A percentile compares a stretch with the other conserved stretches of the same genome.
phyloP scores from a whole-genome alignment of 2,329 filamentous ascomycete species.

The Stagonosporopsis cucurbitacearum region DNA sequence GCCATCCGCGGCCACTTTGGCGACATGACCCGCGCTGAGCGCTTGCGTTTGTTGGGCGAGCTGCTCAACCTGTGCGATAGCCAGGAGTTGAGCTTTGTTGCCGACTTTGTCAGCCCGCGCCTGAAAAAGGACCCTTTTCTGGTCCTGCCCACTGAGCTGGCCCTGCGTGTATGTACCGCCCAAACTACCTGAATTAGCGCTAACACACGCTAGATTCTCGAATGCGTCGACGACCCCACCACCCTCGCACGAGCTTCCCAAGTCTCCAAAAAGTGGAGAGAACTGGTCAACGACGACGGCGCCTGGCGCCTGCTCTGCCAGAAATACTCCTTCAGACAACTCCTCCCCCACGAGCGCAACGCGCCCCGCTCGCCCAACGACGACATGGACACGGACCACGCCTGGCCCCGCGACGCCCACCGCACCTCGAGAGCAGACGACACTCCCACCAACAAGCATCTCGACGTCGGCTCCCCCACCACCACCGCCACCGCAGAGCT shows the following conservation, averaged over 20 bases:
- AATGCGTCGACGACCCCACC: conserved; percentile 96
- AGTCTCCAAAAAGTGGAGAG: conserved; percentile 93
- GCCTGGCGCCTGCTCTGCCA: conserved; percentile 98
- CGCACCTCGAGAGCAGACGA: conserved; percentile 40
- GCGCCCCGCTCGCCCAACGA: conserved; percentile 36
- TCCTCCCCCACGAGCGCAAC: conserved; percentile 55
- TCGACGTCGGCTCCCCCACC: conserved; percentile 48
- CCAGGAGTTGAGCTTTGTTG: conserved; percentile 92
- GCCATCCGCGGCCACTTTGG: conserved; percentile 82
- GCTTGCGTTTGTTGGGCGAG: conserved; percentile 83
- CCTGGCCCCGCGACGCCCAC: conserved; percentile 36
- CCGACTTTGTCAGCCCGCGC: conserved; percentile 91
- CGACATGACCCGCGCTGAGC: conserved; percentile 75
- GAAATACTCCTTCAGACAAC: conserved; percentile 83
- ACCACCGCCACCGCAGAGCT: conserved; percentile 57
- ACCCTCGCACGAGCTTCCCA: conserved; percentile 92
- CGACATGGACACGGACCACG: conserved; percentile 36
- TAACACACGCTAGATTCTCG: conserved; percentile 71
- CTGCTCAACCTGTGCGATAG: conserved; percentile 93
- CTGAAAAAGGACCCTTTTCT: conserved; percentile 97
- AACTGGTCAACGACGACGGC: conserved; percentile 93
- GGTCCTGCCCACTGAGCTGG: conserved; percentile 89
- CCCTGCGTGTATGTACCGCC: conserved; percentile 71
- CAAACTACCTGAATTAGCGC: conserved; percentile 5
- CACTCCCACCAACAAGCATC: conserved; percentile 31